Percentiles rank a stretch among this genome's conserved stretches.
Conservation (phyloP, 2,329 filamentous ascomycete species). For the Colletotrichum sp. region DNA sequence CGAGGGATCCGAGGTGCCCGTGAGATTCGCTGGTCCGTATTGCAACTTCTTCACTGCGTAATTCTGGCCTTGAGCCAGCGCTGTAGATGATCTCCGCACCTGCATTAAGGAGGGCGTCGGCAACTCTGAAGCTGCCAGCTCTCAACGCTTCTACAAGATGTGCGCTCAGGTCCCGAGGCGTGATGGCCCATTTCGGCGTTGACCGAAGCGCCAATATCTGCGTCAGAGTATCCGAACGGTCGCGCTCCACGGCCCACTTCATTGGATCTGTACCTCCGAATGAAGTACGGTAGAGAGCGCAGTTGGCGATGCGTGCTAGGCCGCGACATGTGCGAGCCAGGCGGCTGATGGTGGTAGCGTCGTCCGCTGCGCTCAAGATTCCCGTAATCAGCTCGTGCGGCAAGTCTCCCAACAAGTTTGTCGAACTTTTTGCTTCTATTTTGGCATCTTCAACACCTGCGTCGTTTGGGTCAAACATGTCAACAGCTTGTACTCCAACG, state of each 20-base stretch:
- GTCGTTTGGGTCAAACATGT: rapidly evolving
- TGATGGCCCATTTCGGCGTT: not conserved
- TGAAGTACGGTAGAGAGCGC: not conserved
- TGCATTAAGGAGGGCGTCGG: not conserved
- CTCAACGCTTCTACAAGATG: not conserved
- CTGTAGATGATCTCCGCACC: not conserved
- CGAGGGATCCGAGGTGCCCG: not conserved
- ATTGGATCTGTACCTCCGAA: not conserved
- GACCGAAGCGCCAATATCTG: not conserved
- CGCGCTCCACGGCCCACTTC: not conserved
- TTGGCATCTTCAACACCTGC: not conserved
- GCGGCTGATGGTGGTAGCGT: not conserved
- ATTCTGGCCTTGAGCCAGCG: not conserved
- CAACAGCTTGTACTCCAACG: rapidly evolving
- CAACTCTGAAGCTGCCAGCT: not conserved
- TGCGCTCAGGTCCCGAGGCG: not conserved
- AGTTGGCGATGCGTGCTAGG: not conserved
- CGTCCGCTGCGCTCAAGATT: not conserved
- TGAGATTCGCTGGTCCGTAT: too few relatives aligned
- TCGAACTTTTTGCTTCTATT: rapidly evolving
- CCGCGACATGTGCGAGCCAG: not conserved
- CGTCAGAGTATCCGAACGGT: not conserved
- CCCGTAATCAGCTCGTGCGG: not conserved
- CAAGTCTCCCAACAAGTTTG: rapidly evolving
- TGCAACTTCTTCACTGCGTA: rapidly evolving